These are phyloP conservation scores for Ramicandelaber brevisporus DNA, from an alignment of 192 early-diverging fungal species.

Conservation along the genomic window DNA sequence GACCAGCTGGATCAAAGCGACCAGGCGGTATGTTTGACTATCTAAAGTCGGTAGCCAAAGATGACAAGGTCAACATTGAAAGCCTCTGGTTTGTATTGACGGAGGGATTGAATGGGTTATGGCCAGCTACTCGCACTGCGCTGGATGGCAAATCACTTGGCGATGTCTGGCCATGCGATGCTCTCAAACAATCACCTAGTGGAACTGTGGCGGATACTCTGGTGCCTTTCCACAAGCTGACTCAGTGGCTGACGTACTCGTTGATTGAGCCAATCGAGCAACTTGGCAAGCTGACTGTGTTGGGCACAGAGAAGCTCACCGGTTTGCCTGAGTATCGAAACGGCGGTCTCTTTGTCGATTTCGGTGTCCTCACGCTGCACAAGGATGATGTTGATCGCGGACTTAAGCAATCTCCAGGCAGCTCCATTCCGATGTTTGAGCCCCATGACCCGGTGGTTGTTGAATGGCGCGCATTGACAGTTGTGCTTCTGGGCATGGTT, in stretches of 20 bases:
- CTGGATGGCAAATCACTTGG: conserved; percentile 57
- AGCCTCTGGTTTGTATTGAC: conserved; percentile 65
- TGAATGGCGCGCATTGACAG: conserved; percentile 85
- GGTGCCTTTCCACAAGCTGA: conserved; percentile 77
- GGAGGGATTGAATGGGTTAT: conserved; percentile 51
- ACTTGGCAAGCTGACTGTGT: conserved; percentile 16
- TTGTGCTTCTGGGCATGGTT: conserved; percentile 49
- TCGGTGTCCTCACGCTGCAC: conserved; percentile 44
- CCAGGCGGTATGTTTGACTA: conserved; percentile 71
- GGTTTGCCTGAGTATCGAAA: conserved; percentile 71
- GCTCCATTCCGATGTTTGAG: conserved; percentile 37
- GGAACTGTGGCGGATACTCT: conserved; percentile 11
- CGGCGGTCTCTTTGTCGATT: conserved; percentile 71
- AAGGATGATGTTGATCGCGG: conserved; percentile 24
- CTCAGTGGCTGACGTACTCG: conserved; percentile 90
- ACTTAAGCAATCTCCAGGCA: conserved; percentile 9
- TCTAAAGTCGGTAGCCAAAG: conserved; percentile 32
- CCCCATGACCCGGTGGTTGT: conserved; percentile 58
- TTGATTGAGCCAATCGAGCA: conserved; percentile 53
- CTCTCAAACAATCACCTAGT: conserved; percentile 13
- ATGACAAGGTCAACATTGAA: no score
- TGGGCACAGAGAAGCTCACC: conserved; percentile 40
- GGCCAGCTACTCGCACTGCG: conserved; percentile 58
- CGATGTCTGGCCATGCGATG: conserved; percentile 68
- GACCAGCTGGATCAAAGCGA: conserved; percentile 24